phyloP scores from a whole-genome alignment of 2,329 filamentous ascomycete species.

The Aspergillus sp. region DNA sequence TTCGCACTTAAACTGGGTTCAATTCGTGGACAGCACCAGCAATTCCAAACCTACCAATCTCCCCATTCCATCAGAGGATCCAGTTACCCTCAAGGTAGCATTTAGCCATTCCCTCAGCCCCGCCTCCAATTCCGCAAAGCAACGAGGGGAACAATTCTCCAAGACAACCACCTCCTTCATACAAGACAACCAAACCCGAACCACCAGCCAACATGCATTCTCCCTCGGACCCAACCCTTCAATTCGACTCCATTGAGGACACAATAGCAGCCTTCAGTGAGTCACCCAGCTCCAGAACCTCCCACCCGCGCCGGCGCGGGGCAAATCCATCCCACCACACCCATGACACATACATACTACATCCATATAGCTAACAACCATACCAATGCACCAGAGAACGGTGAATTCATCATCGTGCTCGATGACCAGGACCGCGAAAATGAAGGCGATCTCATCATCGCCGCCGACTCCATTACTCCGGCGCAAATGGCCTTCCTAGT shows the following conservation, averaged over 20 bases:
- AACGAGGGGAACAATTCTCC: constrained; percentile 26
- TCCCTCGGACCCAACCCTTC: constrained; percentile 34
- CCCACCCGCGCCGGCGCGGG: background rate
- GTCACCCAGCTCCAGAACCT: constrained; percentile 17
- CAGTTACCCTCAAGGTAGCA: background rate
- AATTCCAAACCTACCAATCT: background rate
- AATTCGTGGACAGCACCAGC: background rate
- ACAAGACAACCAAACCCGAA: background rate
- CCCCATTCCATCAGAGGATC: background rate
- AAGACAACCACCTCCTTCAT: background rate
- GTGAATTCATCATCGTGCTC: constrained; percentile 94
- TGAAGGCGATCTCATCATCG: constrained; percentile 96
- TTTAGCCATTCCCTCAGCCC: constrained; percentile 6
- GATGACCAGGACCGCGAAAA: constrained; percentile 93
- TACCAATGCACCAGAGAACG: constrained; percentile 57
- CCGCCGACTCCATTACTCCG: constrained; percentile 78
- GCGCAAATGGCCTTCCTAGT: constrained; percentile 96
- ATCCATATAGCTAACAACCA: constrained; percentile 10
- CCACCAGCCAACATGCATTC: constrained; percentile 34
- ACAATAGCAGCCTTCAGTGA: constrained; percentile 46
- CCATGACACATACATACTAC: background rate
- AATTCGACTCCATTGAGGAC: constrained; percentile 47
- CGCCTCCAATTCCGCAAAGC: constrained; percentile 15
- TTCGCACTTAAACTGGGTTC: background rate
- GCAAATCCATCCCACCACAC: background rate